A percentile compares a stretch with the other conserved stretches of the same genome.
phyloP scores from a whole-genome alignment of 1,284 basidiomycete genomes.

The Polyporus tsugae region DNA sequence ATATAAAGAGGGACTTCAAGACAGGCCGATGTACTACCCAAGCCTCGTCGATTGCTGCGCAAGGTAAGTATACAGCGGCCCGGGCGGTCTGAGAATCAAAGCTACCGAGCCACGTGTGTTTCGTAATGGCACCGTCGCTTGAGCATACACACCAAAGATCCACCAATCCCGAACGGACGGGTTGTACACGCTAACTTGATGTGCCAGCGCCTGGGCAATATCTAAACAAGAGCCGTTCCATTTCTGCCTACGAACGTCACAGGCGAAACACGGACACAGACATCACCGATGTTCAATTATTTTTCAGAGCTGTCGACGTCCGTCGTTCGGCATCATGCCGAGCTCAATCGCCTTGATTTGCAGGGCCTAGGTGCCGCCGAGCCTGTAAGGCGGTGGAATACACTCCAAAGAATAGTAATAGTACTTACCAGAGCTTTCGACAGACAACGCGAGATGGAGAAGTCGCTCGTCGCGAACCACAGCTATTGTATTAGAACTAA shows the following conservation, averaged over 20 bases:
- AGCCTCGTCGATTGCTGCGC: no score
- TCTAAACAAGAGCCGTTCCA: neutral
- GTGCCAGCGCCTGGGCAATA: neutral
- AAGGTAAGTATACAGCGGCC: no score
- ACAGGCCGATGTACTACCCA: neutral
- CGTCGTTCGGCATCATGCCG: slow-evolving; percentile 15
- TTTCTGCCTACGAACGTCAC: neutral
- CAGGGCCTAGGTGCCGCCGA: slow-evolving; percentile 9
- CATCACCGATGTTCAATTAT: neutral
- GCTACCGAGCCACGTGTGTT: neutral
- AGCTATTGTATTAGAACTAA: neutral
- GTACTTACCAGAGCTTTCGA: slow-evolving; percentile 27
- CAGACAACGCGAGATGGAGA: slow-evolving; percentile 26
- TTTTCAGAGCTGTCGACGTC: neutral
- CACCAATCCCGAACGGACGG: neutral
- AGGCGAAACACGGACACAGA: neutral
- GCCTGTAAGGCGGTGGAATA: no score
- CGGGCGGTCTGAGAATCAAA: no score
- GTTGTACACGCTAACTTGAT: neutral
- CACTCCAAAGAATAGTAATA: neutral
- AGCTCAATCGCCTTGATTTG: slow-evolving; percentile 23
- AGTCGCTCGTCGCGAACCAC: slow-evolving; percentile 27
- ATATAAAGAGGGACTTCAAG: neutral
- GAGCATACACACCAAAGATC: no score
- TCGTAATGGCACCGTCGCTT: neutral